Conservation (phyloP, 208 protist genomes). For the Trypanosoma cruzi region DNA sequence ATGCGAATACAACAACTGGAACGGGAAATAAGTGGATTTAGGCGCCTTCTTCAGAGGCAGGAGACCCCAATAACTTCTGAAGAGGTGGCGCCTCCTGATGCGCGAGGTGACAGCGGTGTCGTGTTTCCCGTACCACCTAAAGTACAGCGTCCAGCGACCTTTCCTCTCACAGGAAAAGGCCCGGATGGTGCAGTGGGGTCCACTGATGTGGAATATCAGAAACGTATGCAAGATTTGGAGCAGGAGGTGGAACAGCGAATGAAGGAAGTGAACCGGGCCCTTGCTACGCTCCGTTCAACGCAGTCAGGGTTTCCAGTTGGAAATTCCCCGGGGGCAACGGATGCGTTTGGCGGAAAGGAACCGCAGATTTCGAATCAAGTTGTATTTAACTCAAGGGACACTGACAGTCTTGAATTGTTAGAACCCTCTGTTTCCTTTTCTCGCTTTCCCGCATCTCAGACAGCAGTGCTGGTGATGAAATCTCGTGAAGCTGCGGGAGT, state of each 20-base stretch:
- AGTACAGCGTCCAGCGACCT: neutral
- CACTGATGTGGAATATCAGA: slow-evolving; percentile 5
- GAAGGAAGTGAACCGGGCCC: slow-evolving; percentile 81
- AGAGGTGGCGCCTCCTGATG: slow-evolving; percentile 3
- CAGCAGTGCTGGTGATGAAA: slow-evolving; percentile 13
- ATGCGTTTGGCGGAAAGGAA: neutral
- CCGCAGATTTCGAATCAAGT: slow-evolving; percentile 2
- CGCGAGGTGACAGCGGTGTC: neutral
- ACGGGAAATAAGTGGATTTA: slow-evolving; percentile 59
- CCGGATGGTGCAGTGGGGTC: neutral
- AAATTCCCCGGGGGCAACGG: neutral
- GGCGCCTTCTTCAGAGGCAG: slow-evolving; percentile 32
- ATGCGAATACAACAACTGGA: slow-evolving; percentile 87
- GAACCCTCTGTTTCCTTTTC: neutral
- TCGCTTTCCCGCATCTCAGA: neutral
- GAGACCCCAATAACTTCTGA: neutral
- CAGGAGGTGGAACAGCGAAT: slow-evolving; percentile 87
- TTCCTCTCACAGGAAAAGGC: neutral
- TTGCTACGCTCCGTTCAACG: slow-evolving; percentile 44
- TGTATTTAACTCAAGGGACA: slow-evolving; percentile 23
- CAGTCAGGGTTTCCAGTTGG: neutral
- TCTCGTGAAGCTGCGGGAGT: neutral
- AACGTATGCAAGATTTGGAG: slow-evolving; percentile 57
- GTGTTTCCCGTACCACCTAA: neutral
- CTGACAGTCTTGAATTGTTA: neutral